Conservation (phyloP, 345 rosid species). For the Hevea brasiliensis region DNA sequence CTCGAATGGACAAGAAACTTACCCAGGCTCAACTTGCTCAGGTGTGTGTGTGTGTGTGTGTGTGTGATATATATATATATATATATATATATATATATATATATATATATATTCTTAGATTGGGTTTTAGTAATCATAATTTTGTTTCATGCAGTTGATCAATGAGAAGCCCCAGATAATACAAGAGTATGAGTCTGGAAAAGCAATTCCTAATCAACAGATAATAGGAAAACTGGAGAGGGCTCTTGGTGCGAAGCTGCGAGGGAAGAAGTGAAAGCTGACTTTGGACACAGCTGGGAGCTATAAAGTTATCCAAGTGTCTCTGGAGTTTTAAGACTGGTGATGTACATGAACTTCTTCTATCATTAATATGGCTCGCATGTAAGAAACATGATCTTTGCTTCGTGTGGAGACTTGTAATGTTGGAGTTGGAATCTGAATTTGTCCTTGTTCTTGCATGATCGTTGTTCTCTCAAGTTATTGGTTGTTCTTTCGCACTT, state of each 20-base stretch:
- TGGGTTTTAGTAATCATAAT: neutral
- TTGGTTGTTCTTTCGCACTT: neutral
- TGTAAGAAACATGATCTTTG: conserved; percentile 8
- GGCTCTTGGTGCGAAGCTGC: conserved; percentile 84
- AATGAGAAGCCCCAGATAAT: conserved; percentile 95
- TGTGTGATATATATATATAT: no score
- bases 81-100: no score
- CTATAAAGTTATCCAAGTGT: conserved; percentile 10
- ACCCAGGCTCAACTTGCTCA: conserved; percentile 96
- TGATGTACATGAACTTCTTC: conserved; percentile 42
- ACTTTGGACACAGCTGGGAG: neutral
- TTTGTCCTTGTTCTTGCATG: neutral
- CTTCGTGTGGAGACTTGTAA: neutral
- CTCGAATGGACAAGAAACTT: conserved; percentile 85
- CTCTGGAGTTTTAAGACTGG: conserved; percentile 24
- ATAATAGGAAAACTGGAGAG: conserved; percentile 84
- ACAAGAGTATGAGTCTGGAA: conserved; percentile 96
- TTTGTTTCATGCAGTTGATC: conserved; percentile 52
- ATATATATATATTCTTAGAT: neutral
- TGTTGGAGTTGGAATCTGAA: neutral
- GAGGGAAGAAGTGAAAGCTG: conserved; percentile 70
- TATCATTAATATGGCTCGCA: conserved; percentile 24
- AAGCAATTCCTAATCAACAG: conserved; percentile 97
- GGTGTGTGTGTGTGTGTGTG: conserved; percentile 31
- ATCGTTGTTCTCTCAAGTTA: neutral